These are phyloP conservation scores for Rosa rugosa DNA, from an alignment of 306 rosid species.

Conservation along the genomic window DNA sequence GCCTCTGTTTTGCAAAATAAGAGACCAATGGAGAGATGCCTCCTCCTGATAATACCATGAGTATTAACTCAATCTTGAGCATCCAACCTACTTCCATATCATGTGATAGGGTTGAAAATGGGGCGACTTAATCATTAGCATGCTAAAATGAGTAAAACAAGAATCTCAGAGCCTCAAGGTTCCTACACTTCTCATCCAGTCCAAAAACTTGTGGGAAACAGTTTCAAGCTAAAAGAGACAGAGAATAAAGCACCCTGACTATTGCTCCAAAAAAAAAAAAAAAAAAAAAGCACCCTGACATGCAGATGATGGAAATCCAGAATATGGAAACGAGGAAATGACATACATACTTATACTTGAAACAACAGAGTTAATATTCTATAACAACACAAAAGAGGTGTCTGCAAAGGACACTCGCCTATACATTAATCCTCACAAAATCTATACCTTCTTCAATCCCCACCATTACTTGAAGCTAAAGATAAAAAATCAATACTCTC, in stretches of 20 bases:
- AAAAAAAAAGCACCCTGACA: background rate
- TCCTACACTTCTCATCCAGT: background rate
- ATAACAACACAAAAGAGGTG: too few species aligned
- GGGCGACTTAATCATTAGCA: background rate
- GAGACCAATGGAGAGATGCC: background rate
- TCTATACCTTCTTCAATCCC: background rate
- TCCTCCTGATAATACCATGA: background rate
- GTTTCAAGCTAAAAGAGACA: background rate
- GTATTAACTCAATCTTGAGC: background rate
- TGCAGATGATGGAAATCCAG: background rate
- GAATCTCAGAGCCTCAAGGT: background rate
- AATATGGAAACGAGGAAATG: background rate
- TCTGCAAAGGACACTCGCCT: background rate
- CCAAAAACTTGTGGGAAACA: background rate
- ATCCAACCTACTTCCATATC: background rate
- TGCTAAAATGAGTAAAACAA: background rate
- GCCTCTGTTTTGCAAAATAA: background rate
- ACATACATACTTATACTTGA: background rate
- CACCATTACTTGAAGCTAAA: background rate
- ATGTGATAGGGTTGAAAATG: background rate
- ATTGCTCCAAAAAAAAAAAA: too few species aligned
- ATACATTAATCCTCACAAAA: background rate
- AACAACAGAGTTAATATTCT: background rate
- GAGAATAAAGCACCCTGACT: background rate
- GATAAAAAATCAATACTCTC: background rate